phyloP scores from a whole-genome alignment of 768 basidiomycete species.

The Agaricus sinodeliciosus region DNA sequence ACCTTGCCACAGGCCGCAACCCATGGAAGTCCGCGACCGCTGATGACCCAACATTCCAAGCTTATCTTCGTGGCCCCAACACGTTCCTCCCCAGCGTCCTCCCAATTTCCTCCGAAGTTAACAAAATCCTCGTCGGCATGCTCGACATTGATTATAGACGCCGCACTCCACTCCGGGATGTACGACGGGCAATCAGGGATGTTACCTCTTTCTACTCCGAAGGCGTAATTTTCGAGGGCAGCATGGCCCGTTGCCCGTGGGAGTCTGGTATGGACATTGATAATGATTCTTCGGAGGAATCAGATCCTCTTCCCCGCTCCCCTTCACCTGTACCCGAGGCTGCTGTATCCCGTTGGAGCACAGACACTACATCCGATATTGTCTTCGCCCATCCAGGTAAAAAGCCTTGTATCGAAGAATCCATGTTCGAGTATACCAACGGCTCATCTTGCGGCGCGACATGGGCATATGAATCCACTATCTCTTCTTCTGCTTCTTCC shows the following conservation, averaged over 20 bases:
- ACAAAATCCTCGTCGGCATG: slow-evolving; percentile 72
- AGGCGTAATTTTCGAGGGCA: slow-evolving; percentile 67
- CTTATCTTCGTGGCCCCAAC: slow-evolving; percentile 74
- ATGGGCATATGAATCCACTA: slow-evolving; percentile 48
- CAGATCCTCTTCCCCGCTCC: slow-evolving; percentile 31
- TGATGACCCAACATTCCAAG: slow-evolving; percentile 88
- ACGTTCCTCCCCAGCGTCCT: slow-evolving; percentile 85
- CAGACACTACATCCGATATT: slow-evolving; percentile 44
- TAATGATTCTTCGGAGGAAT: slow-evolving; percentile 44
- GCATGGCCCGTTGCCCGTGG: slow-evolving; percentile 72
- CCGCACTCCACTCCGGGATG: slow-evolving; percentile 40
- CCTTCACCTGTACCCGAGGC: slow-evolving; percentile 23
- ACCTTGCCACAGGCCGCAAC: slow-evolving; percentile 94
- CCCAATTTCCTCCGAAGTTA: slow-evolving; percentile 72
- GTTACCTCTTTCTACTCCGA: slow-evolving; percentile 63
- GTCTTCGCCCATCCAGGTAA: slow-evolving; percentile 30
- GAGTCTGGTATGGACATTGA: slow-evolving; percentile 68
- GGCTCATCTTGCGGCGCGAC: slow-evolving; percentile 44
- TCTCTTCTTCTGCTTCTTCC: slow-evolving; percentile 33
- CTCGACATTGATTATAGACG: slow-evolving; percentile 51
- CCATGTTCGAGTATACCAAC: slow-evolving; percentile 32
- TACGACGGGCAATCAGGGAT: slow-evolving; percentile 47
- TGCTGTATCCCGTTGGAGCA: slow-evolving; percentile 53
- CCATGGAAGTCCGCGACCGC: slow-evolving; percentile 94
- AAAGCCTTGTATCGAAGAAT: slow-evolving; percentile 24